phyloP scores from a whole-genome alignment of 495 filamentous ascomycete species.

The Mytilinidion resinicola region DNA sequence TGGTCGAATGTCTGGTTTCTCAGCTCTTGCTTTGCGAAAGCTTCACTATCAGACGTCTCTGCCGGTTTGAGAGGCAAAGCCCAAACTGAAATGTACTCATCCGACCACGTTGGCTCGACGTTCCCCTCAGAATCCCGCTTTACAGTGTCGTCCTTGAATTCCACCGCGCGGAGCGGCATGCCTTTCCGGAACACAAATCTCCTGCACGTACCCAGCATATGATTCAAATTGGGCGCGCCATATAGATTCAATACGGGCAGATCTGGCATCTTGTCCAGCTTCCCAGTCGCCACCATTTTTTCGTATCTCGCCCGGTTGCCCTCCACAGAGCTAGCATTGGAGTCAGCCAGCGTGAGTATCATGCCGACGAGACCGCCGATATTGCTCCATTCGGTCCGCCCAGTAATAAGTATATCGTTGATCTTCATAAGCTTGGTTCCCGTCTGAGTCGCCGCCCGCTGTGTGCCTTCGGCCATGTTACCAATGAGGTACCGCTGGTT shows the following conservation, averaged over 20 bases:
- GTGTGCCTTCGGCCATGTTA: conserved; percentile 73
- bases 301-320: conserved; percentile 20
- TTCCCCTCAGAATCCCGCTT: conserved; percentile 26
- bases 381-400: conserved; percentile 64
- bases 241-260: conserved; percentile 54
- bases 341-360: conserved; percentile 74
- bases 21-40: not conserved
- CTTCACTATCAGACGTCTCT: not conserved
- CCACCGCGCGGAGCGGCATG: conserved; percentile 60
- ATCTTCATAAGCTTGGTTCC: conserved; percentile 54
- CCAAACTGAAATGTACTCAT: conserved; percentile 76
- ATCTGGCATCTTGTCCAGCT: conserved; percentile 28
- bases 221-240: conserved; percentile 68
- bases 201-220: conserved; percentile 74
- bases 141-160: conserved; percentile 48
- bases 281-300: conserved; percentile 28
- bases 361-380: conserved; percentile 78
- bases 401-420: conserved; percentile 73
- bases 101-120: conserved; percentile 60
- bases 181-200: conserved; percentile 83
- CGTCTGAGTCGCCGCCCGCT: conserved; percentile 66
- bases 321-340: conserved; percentile 33
- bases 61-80: conserved; percentile 51
- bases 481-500: conserved; percentile 83
- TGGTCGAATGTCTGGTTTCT: conserved; percentile 4